Evolutionary conservation across 345 rosid genomes (phyloP), one percentile per base, ranked within the genome.

Genomic region (Pelargonium nanum): DNA sequence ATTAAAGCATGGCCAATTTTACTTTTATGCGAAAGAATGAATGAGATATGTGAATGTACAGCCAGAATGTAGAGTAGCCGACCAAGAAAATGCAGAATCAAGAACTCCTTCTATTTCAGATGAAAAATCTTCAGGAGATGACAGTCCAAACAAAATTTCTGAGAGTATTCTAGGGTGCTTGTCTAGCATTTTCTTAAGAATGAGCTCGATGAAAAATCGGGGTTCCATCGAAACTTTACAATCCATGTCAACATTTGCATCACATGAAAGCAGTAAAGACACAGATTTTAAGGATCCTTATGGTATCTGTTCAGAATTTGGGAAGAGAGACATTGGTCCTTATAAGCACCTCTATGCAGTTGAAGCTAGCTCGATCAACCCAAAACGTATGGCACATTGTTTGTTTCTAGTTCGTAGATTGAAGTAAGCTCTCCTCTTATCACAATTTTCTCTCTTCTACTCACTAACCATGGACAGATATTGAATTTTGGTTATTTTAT

Each of bases 151-250:
- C 77, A 81, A 75, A 70, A 61, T 81, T 44, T 88, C 96, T 0
- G 95, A 86, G 74, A 84, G 85, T 58, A 70, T 86, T 44, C 71
- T 86, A 22, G 85, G 71, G 77, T 91, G 87, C 72, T 68, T 88
- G 32, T 70, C 82, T 15, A 81, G 59, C 75, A 83, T 88, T 63
- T 74, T 83, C 71, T 60, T 74, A 44, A 74, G 87, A 71, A 85
- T 81, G 83, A 82, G 84, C 73, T 70, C 80, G 24, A 58, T 52
- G 53, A 87, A 72, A 70, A 78, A 63, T 23, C 69, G 65, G 48
- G 59, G 57, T 23, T 59, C 74, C 59, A 61, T 59, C 30, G 76
- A 80, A 53, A 65, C 56, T 65, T 65, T 70, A 22, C 74, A 72
- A 57, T 73, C 55, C 56, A 53, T 74, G 53, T 68, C 77, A 22